Evolutionary conservation across 169 alveolate genomes (phyloP), one percentile per base, ranked within the genome.

Genomic region (Fabrea salina): DNA sequence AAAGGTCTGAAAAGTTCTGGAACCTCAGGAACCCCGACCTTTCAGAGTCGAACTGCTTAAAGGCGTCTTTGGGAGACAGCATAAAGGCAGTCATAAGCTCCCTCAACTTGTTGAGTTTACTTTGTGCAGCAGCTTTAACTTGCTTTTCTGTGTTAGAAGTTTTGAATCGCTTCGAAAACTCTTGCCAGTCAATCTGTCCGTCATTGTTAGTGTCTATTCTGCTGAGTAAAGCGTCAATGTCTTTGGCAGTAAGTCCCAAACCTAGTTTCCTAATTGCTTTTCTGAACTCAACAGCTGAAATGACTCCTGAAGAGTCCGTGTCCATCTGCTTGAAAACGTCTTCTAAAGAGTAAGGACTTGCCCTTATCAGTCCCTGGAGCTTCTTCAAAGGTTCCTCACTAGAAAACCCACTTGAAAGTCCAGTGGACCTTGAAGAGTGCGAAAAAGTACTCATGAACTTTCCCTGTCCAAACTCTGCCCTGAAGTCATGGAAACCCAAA

Each of bases 21-120:
- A 72, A 72, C 22, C 50, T 30, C 7, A 72, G 44, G 25, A 16
- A 30, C 51, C 80, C 72, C 2, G 47, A 11, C 16, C 80, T 27
- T 72, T 50, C 71, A 1, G 25, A 8, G 33, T 72, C 80, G 72
- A 72, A 47, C 5, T 72, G 54, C 13, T 51, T 83, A 64, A 87
- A 87, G 6, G 94, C 93, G 76, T 89, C 93, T 58, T 84, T 79
- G 3, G 96, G 94, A n/a, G 91, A 80, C 3, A 86, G 85, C 85
- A 89, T 84, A 75, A 82, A 89, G 22, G 78, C 67, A 64, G 80
- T 80, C 80, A 90, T 89, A 51, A 81, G 44, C 43, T 88, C 89
- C 47, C 88, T 89, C n/a, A 92, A 77, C 51, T 80, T 80, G 19
- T 87, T 85, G 59, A 89, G 59, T 79, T 84, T 79, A 19, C 67